These are phyloP conservation scores for Scorias spongiosa DNA, from an alignment of 2,329 filamentous ascomycete genomes.

Conservation along the genomic window DNA sequence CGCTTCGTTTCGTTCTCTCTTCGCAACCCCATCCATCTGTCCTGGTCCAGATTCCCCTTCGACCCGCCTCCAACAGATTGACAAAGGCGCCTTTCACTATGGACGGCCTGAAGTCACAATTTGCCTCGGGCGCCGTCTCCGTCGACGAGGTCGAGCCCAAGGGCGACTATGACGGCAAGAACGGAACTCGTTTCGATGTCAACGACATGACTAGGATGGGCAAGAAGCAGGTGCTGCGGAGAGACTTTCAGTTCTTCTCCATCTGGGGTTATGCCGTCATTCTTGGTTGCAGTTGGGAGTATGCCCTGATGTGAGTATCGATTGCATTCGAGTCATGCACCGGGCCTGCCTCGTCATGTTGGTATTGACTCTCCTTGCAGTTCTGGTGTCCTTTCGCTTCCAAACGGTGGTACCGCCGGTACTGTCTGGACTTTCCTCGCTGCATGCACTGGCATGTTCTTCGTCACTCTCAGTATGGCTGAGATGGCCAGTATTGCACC, in stretches of 20 bases:
- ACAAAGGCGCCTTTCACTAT: not conserved
- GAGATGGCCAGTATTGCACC: conserved; percentile 23
- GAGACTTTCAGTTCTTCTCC: not conserved
- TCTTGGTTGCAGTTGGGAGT: not conserved
- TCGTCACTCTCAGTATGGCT: conserved; percentile 20
- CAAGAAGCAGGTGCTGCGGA: not conserved
- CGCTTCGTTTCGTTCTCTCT: too few relatives aligned
- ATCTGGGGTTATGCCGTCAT: not conserved
- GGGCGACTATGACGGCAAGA: not conserved
- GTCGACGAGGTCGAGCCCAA: not conserved
- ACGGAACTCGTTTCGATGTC: not conserved
- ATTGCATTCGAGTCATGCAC: not conserved
- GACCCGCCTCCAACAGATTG: too few relatives aligned
- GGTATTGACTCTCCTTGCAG: not conserved
- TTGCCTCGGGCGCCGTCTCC: not conserved
- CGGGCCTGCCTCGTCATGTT: too few relatives aligned
- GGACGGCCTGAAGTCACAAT: not conserved
- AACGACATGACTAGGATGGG: not conserved
- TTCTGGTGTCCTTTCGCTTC: conserved; percentile 2
- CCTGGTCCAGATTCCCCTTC: too few relatives aligned
- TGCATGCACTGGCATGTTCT: conserved; percentile 30
- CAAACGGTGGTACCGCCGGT: conserved; percentile 35
- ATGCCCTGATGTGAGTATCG: not conserved
- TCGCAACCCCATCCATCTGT: too few relatives aligned
- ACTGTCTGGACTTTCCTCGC: conserved; percentile 36